These are phyloP conservation scores for Erodium maritimum DNA, from an alignment of 345 rosid genomes.

Conservation along the genomic window DNA sequence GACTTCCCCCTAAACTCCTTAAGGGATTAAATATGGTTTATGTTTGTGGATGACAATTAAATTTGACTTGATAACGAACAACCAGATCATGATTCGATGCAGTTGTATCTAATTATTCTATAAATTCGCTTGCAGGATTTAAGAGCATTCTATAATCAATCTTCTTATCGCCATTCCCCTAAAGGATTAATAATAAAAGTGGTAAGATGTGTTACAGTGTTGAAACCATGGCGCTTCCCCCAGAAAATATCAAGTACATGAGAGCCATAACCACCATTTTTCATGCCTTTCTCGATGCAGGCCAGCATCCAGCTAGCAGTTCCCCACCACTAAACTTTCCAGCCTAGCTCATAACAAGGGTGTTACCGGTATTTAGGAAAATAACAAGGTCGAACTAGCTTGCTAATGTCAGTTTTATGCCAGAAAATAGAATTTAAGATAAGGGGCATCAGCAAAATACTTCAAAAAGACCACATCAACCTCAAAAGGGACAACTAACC, in stretches of 20 bases:
- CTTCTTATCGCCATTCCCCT: constrained; percentile 15
- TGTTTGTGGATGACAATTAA: neutral
- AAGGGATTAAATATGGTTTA: neutral
- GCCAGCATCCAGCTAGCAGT: constrained; percentile 9
- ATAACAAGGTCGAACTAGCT: neutral
- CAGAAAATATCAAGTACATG: constrained; percentile 6
- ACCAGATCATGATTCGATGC: constrained; percentile 30
- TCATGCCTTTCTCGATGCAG: constrained; percentile 13
- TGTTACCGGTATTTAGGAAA: neutral
- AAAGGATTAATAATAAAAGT: constrained; percentile 29
- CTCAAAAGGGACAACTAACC: constrained; percentile 27
- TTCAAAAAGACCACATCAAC: constrained; percentile 20
- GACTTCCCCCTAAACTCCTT: neutral
- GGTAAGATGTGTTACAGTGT: constrained; percentile 27
- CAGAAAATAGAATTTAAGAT: too few relatives aligned
- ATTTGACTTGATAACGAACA: constrained; percentile 9
- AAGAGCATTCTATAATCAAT: constrained; percentile 21
- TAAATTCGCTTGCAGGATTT: constrained; percentile 16
- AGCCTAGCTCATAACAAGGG: neutral
- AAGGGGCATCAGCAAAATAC: neutral
- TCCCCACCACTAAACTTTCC: neutral
- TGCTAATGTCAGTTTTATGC: neutral
- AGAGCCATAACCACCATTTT: constrained; percentile 26
- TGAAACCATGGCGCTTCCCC: constrained; percentile 16
- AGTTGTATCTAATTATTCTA: constrained; percentile 29